Conservation (phyloP, 345 rosid species). For the Gossypium raimondii region DNA sequence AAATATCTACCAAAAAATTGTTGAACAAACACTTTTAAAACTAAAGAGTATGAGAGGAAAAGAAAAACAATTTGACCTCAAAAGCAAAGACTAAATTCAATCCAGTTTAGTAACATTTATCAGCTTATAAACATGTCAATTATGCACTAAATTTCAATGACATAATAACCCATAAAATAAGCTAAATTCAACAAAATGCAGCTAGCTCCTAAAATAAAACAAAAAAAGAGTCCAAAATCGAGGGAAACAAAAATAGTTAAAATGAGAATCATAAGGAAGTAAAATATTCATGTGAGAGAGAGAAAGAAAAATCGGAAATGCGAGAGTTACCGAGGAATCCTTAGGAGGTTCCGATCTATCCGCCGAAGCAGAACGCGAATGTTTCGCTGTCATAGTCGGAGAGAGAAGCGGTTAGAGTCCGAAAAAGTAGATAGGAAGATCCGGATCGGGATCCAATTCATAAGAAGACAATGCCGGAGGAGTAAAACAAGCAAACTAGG, state of each 20-base stretch:
- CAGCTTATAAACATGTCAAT: background rate
- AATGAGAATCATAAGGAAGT: background rate
- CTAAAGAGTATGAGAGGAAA: background rate
- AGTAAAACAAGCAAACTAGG: background rate
- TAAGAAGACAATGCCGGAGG: constrained; percentile 30
- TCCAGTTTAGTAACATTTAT: background rate
- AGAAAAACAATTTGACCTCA: too few species aligned
- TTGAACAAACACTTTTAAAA: background rate
- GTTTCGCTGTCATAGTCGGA: constrained; percentile 54
- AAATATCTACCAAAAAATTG: background rate
- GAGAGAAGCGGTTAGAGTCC: constrained; percentile 29
- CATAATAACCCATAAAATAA: background rate
- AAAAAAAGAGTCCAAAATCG: background rate
- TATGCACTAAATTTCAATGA: background rate
- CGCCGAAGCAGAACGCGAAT: constrained; percentile 54
- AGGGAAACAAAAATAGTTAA: constrained; percentile 4
- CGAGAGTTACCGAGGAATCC: constrained; percentile 31
- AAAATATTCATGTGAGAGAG: background rate
- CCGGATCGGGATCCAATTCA: constrained; percentile 43
- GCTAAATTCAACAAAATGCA: constrained; percentile 17
- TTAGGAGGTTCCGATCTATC: constrained; percentile 55
- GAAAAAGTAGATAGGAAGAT: constrained; percentile 23
- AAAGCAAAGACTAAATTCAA: background rate
- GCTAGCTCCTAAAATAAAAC: background rate
- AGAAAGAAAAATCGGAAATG: constrained; percentile 22